Evolutionary conservation across 78 protist genomes (phyloP).

Genomic region (Dictyostelium firmibasis): DNA sequence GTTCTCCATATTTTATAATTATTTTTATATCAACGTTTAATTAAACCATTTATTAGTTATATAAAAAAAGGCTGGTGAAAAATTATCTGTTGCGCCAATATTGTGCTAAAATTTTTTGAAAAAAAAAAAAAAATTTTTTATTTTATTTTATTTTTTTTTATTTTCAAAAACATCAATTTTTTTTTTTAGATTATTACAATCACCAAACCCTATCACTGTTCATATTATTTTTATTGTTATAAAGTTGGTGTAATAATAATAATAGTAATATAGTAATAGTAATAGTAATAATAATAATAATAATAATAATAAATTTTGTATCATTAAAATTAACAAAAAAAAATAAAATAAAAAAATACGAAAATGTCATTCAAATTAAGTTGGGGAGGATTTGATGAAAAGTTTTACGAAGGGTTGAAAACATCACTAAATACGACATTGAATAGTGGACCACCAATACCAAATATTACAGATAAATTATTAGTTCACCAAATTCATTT

Average conservation of each 20-base stretch:
- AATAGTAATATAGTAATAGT: too few relatives aligned
- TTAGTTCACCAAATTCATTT: slow-evolving; percentile 35
- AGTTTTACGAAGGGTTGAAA: slow-evolving; percentile 16
- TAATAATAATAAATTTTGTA: neutral
- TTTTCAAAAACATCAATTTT: too few relatives aligned
- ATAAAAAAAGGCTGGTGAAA: too few relatives aligned
- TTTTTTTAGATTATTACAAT: neutral
- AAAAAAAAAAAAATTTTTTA: neutral
- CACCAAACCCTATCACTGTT: neutral
- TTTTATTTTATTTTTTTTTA: neutral
- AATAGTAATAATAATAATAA: neutral
- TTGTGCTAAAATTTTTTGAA: neutral
- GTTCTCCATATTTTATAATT: too few relatives aligned
- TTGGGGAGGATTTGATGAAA: slow-evolving; percentile 72
- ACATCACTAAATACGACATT: slow-evolving; percentile 14
- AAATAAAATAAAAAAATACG: neutral
- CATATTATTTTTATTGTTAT: too few relatives aligned
- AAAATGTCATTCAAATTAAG: slow-evolving; percentile 68
- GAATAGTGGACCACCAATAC: slow-evolving; percentile 52
- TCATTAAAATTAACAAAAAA: neutral
- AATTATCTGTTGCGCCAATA: neutral
- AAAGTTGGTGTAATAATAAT: neutral
- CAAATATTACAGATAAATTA: slow-evolving; percentile 55
- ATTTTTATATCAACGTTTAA: too few relatives aligned
- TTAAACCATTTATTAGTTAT: too few relatives aligned